These are phyloP conservation scores for Coniella vitis DNA, from an alignment of 2,329 filamentous ascomycete genomes.

Conservation along the genomic window DNA sequence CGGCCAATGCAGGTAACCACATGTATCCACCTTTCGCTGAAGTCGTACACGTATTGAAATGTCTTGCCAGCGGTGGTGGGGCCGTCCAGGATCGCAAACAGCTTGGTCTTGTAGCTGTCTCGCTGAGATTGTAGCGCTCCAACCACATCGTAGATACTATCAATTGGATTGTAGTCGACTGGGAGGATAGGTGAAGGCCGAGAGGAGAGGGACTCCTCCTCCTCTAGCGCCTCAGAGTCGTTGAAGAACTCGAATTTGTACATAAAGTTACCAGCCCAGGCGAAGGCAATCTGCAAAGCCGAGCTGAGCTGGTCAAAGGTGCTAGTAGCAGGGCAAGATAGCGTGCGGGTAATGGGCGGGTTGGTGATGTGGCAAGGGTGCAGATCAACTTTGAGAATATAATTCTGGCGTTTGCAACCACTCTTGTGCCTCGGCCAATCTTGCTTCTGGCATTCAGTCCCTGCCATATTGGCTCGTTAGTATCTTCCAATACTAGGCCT, in stretches of 20 bases:
- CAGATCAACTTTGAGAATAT: slow-evolving; percentile 18
- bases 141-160: too few species aligned
- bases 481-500: not conserved
- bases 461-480: not conserved
- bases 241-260: slow-evolving; percentile 18
- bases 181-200: too few species aligned
- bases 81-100: slow-evolving; percentile 18
- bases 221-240: slow-evolving; percentile 4
- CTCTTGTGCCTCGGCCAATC: slow-evolving; percentile 17
- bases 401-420: slow-evolving; percentile 17
- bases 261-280: slow-evolving; percentile 15
- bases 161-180: too few species aligned
- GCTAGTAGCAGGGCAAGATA: slow-evolving; percentile 18
- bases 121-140: not conserved
- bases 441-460: not conserved
- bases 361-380: slow-evolving; percentile 14
- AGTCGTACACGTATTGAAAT: slow-evolving; percentile 20
- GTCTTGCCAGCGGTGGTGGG: slow-evolving; percentile 14
- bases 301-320: slow-evolving; percentile 10
- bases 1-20: slow-evolving; percentile 15
- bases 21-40: slow-evolving; percentile 21
- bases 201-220: too few species aligned
- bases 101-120: slow-evolving; percentile 4
- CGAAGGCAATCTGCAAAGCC: slow-evolving; percentile 18
- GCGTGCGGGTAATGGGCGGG: slow-evolving; percentile 17